These are phyloP conservation scores for Setaria viridis DNA, from an alignment of 202 grass and related monocot species.

Conservation along the genomic window DNA sequence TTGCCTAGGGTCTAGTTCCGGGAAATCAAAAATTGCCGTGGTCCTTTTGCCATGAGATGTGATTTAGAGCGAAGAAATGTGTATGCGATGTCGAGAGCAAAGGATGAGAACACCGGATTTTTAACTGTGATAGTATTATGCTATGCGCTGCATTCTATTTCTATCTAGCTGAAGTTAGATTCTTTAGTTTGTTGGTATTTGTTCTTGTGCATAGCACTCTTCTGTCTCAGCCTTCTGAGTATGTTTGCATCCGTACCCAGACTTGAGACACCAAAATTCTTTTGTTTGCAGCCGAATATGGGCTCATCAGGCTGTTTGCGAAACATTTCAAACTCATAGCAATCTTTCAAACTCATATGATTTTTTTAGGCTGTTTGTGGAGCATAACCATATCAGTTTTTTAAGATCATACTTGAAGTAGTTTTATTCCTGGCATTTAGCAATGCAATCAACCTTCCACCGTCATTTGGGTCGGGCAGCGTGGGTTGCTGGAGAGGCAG, in stretches of 20 bases:
- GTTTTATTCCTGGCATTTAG: not conserved
- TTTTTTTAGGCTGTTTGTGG: not conserved
- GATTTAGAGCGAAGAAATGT: slow-evolving; percentile 41
- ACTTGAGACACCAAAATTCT: not conserved
- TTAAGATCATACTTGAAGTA: not conserved
- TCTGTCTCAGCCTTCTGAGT: not conserved
- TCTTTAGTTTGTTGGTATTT: slow-evolving; percentile 16
- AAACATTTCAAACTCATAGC: too few species aligned
- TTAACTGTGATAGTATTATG: slow-evolving; percentile 24
- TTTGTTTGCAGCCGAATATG: not conserved
- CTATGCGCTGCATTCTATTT: slow-evolving; percentile 13
- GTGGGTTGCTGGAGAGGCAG: not conserved
- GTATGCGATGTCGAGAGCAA: slow-evolving; percentile 9
- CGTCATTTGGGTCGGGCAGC: not conserved
- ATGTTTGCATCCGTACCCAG: not conserved
- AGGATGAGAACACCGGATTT: slow-evolving; percentile 30
- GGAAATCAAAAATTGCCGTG: slow-evolving; percentile 7
- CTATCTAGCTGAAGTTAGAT: slow-evolving; percentile 22
- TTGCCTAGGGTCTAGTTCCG: slow-evolving; percentile 12
- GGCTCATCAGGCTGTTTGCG: not conserved
- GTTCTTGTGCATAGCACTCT: not conserved
- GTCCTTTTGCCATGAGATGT: slow-evolving; percentile 25
- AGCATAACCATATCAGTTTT: not conserved
- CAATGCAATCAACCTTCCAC: not conserved
- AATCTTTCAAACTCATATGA: too few species aligned